Conservation (phyloP, 164 flowering plant genomes). For the Malania oleifera region DNA sequence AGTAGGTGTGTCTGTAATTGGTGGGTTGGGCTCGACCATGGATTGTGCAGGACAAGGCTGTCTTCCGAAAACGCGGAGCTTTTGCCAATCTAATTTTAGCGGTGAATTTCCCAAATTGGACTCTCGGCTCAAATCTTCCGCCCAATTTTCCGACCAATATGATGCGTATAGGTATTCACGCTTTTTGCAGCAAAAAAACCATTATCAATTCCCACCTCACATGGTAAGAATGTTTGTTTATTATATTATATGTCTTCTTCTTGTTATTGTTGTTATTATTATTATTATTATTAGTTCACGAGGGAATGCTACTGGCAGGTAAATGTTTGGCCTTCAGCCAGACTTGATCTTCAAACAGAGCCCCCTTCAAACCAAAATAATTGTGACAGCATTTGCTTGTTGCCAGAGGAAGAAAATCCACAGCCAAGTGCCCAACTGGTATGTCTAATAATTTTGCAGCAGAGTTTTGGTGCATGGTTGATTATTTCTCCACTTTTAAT, state of each 20-base stretch:
- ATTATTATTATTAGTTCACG: too few species aligned
- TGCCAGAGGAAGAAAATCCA: constrained; percentile 20
- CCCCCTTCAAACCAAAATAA: constrained; percentile 34
- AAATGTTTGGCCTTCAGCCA: constrained; percentile 3
- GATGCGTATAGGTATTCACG: neutral
- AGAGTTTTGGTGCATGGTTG: too few species aligned
- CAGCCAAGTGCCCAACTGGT: constrained; percentile 12
- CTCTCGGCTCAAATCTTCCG: neutral
- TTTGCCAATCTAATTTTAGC: neutral
- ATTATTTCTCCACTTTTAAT: neutral
- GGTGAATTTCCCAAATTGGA: constrained; percentile 3
- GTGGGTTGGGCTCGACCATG: neutral
- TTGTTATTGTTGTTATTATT: too few species aligned
- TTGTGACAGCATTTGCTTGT: neutral
- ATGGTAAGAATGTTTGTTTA: constrained; percentile 8
- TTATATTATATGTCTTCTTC: neutral
- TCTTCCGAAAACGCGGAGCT: constrained; percentile 1
- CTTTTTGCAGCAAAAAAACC: neutral
- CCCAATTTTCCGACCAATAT: neutral
- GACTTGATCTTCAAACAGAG: constrained; percentile 16
- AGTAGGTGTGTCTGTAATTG: neutral
- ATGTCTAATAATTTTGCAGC: neutral
- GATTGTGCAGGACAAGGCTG: constrained; percentile 4
- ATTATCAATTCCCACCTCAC: constrained; percentile 1
- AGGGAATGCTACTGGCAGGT: constrained; percentile 2